These are phyloP conservation scores for Schrenkiella parvula DNA, from an alignment of 345 rosid genomes.

Conservation along the genomic window DNA sequence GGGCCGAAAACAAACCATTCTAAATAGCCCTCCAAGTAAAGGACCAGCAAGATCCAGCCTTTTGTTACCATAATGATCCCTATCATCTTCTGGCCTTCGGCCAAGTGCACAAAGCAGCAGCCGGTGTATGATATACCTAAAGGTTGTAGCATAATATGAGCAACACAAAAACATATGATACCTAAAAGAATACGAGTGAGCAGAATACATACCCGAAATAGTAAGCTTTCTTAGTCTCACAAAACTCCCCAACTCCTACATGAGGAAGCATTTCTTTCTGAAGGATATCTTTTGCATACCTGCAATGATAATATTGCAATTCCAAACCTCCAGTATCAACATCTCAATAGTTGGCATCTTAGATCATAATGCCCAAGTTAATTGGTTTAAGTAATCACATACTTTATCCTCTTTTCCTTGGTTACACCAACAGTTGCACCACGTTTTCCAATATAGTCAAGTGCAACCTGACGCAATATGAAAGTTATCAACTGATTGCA, in stretches of 20 bases:
- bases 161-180: neutral
- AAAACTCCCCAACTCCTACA: constrained; percentile 85
- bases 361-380: constrained; percentile 13
- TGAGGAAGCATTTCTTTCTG: constrained; percentile 99
- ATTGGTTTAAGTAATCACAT: constrained; percentile 35
- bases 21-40: constrained; percentile 89
- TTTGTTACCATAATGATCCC: constrained; percentile 99
- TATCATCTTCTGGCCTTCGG: constrained; percentile 93
- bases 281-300: constrained; percentile 97
- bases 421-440: constrained; percentile 98
- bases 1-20: constrained; percentile 60
- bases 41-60: constrained; percentile 99
- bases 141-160: constrained; percentile 11
- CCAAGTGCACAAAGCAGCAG: constrained; percentile 91
- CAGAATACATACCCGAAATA: constrained; percentile 74
- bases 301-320: constrained; percentile 35
- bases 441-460: constrained; percentile 95
- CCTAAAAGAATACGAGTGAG: neutral
- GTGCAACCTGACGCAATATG: constrained; percentile 71
- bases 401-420: constrained; percentile 93
- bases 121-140: constrained; percentile 87
- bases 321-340: constrained; percentile 25
- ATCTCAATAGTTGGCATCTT: constrained; percentile 20
- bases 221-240: constrained; percentile 97
- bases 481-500: neutral